Conservation (phyloP, 2,329 filamentous ascomycete species). For the Domatiomyces globalis region DNA sequence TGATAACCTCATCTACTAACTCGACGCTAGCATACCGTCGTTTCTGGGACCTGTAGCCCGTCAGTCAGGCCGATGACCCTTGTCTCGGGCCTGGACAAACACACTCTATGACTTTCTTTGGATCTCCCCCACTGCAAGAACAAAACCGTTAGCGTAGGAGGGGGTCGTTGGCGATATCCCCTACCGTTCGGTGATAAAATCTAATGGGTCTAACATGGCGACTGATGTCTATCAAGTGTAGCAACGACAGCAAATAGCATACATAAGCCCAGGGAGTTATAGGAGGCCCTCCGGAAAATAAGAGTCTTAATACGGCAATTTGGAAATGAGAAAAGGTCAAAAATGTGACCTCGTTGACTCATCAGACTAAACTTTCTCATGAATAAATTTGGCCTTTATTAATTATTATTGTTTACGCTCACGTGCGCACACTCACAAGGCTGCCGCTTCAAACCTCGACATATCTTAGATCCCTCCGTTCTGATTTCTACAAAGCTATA, state of each 20-base stretch:
- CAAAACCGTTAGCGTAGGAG: constrained; percentile 1
- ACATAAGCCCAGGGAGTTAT: background rate
- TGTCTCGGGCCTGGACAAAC: background rate
- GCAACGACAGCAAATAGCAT: background rate
- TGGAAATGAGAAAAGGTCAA: no score
- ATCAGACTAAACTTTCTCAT: no score
- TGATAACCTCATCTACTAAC: constrained; percentile 77
- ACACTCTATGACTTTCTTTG: constrained; percentile 79
- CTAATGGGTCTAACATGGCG: constrained; percentile 58
- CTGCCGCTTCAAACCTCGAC: no score
- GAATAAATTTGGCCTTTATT: no score
- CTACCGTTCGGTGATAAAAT: constrained; percentile 59
- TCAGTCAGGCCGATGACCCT: background rate
- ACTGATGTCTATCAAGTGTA: background rate
- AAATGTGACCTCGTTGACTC: no score
- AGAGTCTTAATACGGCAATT: no score
- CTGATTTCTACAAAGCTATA: no score
- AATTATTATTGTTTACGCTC: no score
- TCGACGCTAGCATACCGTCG: constrained; percentile 67
- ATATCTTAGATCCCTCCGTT: no score
- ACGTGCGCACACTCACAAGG: no score
- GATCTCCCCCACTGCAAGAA: constrained; percentile 59
- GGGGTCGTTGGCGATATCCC: background rate
- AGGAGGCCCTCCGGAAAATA: no score
- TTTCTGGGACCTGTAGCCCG: constrained; percentile 40